Evolutionary conservation across 768 basidiomycete species (phyloP), one percentile per base, ranked within the genome.

Genomic region (Kwoniella botswanensis): DNA sequence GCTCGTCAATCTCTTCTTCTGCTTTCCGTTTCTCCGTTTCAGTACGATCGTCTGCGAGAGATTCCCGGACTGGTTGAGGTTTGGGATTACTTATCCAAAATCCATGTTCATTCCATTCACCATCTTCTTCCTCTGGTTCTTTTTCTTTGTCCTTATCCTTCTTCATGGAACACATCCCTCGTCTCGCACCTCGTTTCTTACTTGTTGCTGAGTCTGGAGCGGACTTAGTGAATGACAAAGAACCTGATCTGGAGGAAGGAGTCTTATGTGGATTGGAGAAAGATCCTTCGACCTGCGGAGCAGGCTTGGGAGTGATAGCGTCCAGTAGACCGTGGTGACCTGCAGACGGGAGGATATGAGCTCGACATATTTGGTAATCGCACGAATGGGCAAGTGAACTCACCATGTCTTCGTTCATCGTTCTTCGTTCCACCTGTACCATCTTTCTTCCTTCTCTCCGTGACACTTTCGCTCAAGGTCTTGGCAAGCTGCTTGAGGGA

Each of bases 41-140:
- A 7, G 11, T 54, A 13, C 0, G 29, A 24, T 41, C 29, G 17
- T 29, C 22, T 24, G 7, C 7, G 7, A 35, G 35, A 35, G 35
- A 35, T 26, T 35, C 18, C 55, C 42, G 17, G 41, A 12, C 22
- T 26, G 21, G 12, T 42, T 42, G 54, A 9, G 56, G 66, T 52
- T 15, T 12, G 10, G 57, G 57, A 15, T 26, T 60, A 9, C 3
- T 18, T 17, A 13, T 41, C 67, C 67, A 68, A 18, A 68, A 17
- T 5, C 54, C 54, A n/a, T 12, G 6, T 18, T 68, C 58, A 26
- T 68, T 29, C 35, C 43, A 68, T 17, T 41, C 58, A 3, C 67
- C 67, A 29, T 68, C 59, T 41, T 55, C 67, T 3, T 44, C 46
- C 24, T 50, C 58, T 17, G 61, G 44, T 52, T 50, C 21, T 15